These are phyloP conservation scores for Rhynchospora breviuscula DNA, from an alignment of 176 grass and related monocot species.

Conservation along the genomic window DNA sequence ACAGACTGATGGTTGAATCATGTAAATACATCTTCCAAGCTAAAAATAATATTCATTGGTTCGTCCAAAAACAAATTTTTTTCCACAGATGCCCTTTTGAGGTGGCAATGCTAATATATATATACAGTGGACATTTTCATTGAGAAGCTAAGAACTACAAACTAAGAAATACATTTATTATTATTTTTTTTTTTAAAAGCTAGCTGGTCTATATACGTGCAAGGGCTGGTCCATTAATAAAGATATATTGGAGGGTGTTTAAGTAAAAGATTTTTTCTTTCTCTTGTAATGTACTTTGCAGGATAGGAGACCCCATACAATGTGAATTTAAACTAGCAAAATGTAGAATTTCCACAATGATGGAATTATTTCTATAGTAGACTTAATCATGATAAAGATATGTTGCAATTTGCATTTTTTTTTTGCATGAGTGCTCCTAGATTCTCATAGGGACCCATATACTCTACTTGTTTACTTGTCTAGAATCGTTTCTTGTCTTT, in stretches of 20 bases:
- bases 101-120: neutral
- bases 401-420: slow-evolving; percentile 13
- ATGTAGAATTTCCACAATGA: slow-evolving; percentile 5
- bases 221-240: too few relatives aligned
- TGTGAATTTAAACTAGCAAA: slow-evolving; percentile 20
- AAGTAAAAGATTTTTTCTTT: neutral
- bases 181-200: too few relatives aligned
- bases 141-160: neutral
- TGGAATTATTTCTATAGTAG: slow-evolving; percentile 12
- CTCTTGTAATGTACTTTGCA: neutral
- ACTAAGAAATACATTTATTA: neutral
- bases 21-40: slow-evolving; percentile 10
- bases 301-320: neutral
- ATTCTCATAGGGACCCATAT: slow-evolving; percentile 16
- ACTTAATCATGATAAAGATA: slow-evolving; percentile 22
- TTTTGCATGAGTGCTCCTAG: slow-evolving; percentile 27
- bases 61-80: neutral
- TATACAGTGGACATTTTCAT: neutral
- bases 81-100: neutral
- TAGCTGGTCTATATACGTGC: too few relatives aligned
- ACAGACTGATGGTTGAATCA: neutral
- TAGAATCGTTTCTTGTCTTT: slow-evolving; percentile 23
- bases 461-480: slow-evolving; percentile 17
- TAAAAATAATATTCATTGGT: neutral
- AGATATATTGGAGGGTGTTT: neutral